Percentiles rank a stretch among this genome's conserved stretches.
Evolutionary conservation across 768 basidiomycete genomes (phyloP).

Genomic region (Amanita pseudoporphyria): DNA sequence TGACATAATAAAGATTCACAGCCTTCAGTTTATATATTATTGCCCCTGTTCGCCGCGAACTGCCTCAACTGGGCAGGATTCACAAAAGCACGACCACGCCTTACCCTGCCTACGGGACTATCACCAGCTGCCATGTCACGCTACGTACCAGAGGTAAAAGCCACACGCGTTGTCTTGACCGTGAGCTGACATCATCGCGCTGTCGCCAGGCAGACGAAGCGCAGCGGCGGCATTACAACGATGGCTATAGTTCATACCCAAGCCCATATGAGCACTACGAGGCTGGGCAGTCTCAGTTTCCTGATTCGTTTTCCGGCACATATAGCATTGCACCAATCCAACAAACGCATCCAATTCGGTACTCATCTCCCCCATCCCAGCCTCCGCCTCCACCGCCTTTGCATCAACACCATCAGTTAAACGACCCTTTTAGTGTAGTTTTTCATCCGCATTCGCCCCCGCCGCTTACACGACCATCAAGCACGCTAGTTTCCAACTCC

Average conservation of each 20-base stretch:
- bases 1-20: constrained; percentile 6
- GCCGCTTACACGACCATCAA: constrained; percentile 8
- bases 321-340: constrained; percentile 26
- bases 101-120: background rate
- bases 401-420: constrained; percentile 7
- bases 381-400: constrained; percentile 15
- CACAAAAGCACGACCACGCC: background rate
- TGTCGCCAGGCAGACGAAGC: constrained; percentile 48
- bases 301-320: constrained; percentile 26
- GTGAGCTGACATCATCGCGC: background rate
- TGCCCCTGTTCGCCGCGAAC: background rate
- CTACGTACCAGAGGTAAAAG: constrained; percentile 4
- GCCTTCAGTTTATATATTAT: background rate
- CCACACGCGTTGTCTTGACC: background rate
- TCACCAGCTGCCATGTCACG: background rate
- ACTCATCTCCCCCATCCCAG: constrained; percentile 18
- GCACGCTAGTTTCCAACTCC: constrained; percentile 12
- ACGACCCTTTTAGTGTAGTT: background rate
- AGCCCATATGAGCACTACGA: constrained; percentile 35
- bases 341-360: constrained; percentile 17
- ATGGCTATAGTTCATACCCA: constrained; percentile 49
- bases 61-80: background rate
- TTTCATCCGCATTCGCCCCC: constrained; percentile 11
- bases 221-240: constrained; percentile 55
- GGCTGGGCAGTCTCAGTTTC: constrained; percentile 12